Evolutionary conservation across 768 basidiomycete species (phyloP).

Genomic region (Lactarius vividus): DNA sequence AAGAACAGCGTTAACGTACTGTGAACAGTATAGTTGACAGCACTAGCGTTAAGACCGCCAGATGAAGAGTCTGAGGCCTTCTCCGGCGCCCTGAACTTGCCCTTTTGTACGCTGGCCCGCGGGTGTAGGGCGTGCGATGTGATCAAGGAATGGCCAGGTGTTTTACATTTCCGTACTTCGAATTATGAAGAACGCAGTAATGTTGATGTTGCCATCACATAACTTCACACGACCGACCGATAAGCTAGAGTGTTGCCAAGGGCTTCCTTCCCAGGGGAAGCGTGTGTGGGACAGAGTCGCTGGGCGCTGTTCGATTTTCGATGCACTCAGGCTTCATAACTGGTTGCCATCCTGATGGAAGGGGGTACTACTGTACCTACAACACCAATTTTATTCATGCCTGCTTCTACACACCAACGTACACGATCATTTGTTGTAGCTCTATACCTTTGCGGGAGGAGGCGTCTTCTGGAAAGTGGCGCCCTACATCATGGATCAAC

Average conservation of each 20-base stretch:
- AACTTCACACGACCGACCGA: neutral
- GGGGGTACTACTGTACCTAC: neutral
- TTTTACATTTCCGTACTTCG: neutral
- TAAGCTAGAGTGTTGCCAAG: no score
- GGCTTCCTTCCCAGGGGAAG: neutral
- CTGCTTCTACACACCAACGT: neutral
- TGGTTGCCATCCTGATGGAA: neutral
- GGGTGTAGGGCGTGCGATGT: neutral
- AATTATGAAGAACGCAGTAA: neutral
- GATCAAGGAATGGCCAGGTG: neutral
- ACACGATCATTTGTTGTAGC: neutral
- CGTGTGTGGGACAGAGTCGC: no score
- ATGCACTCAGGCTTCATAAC: neutral
- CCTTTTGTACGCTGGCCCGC: neutral
- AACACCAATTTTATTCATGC: neutral
- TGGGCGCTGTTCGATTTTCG: neutral
- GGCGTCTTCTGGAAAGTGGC: slow-evolving; percentile 22
- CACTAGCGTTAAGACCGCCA: neutral
- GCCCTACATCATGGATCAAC: slow-evolving; percentile 11
- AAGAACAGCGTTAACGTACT: no score
- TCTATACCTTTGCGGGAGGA: slow-evolving; percentile 23
- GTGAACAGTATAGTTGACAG: neutral
- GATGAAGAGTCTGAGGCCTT: neutral
- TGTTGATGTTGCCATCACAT: neutral
- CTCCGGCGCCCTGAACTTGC: neutral